A percentile compares a stretch with the other conserved stretches of the same genome.
phyloP scores from a whole-genome alignment of 2,329 filamentous ascomycete species.

The Fusarium buharicum region DNA sequence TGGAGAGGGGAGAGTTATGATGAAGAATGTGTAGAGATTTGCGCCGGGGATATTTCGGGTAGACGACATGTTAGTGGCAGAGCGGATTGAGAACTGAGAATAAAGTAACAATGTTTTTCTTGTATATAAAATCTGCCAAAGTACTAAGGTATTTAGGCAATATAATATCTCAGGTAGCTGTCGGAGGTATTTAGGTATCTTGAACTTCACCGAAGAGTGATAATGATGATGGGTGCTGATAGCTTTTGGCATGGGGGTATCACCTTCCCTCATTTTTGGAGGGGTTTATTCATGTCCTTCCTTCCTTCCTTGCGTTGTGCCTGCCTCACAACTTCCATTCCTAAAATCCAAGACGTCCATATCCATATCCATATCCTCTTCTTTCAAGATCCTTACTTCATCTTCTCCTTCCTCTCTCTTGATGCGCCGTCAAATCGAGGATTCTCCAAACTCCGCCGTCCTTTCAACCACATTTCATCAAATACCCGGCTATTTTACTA shows the following conservation, averaged over 20 bases:
- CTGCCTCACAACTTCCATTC: neutral
- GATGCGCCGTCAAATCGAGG: constrained; percentile 5
- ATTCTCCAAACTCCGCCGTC: constrained; percentile 23
- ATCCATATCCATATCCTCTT: no score
- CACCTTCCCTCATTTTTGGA: constrained; percentile 42
- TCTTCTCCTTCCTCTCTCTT: neutral
- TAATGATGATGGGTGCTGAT: constrained; percentile 9
- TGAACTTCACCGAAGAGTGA: constrained; percentile 10
- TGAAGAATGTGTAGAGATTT: constrained; percentile 34
- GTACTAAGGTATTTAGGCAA: no score
- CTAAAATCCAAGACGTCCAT: neutral
- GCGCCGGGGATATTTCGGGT: constrained; percentile 43
- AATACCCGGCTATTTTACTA: constrained; percentile 24
- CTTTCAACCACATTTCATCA: constrained; percentile 9
- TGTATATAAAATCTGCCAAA: constrained; percentile 6
- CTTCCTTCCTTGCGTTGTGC: constrained; percentile 3
- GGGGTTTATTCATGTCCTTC: constrained; percentile 31
- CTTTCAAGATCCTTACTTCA: neutral
- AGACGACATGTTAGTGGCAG: neutral
- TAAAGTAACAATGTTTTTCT: constrained; percentile 15
- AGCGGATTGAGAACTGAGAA: no score
- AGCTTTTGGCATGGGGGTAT: constrained; percentile 41
- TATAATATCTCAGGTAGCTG: no score
- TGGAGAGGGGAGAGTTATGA: constrained; percentile 19
- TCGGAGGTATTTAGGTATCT: no score